Evolutionary conservation across 225 moss, liverwort and hornwort species (phyloP).

Genomic region (Straminergon stramineum): DNA sequence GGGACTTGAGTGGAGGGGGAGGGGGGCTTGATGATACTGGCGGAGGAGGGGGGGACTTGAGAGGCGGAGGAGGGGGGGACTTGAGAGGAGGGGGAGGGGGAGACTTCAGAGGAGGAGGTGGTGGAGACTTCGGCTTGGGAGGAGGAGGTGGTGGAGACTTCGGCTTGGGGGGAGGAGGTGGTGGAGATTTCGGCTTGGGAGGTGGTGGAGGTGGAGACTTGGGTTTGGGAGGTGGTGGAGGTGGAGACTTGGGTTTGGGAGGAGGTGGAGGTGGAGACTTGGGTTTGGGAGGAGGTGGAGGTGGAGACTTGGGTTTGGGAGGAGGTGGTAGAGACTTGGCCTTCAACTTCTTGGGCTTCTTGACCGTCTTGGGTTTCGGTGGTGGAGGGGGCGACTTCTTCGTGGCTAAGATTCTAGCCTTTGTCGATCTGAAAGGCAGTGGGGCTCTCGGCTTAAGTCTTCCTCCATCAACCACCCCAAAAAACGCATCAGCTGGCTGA

Average conservation of each 20-base stretch:
- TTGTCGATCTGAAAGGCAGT: neutral
- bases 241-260: neutral
- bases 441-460: neutral
- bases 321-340: neutral
- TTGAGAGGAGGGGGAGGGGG: too few species aligned
- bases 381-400: neutral
- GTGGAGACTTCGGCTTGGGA: neutral
- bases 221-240: neutral
- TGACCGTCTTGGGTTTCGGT: neutral
- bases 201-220: neutral
- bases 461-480: neutral
- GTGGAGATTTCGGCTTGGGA: neutral
- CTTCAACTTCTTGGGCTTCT: neutral
- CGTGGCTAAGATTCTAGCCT: neutral
- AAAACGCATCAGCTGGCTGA: neutral
- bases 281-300: neutral
- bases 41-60: too few species aligned
- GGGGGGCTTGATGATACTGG: too few species aligned
- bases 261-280: neutral
- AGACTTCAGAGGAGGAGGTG: neutral
- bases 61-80: too few species aligned
- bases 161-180: neutral
- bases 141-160: neutral
- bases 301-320: neutral
- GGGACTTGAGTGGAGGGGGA: too few species aligned